phyloP scores from a whole-genome alignment of 2,329 filamentous ascomycete genomes.

The Hypoxylon sp. region DNA sequence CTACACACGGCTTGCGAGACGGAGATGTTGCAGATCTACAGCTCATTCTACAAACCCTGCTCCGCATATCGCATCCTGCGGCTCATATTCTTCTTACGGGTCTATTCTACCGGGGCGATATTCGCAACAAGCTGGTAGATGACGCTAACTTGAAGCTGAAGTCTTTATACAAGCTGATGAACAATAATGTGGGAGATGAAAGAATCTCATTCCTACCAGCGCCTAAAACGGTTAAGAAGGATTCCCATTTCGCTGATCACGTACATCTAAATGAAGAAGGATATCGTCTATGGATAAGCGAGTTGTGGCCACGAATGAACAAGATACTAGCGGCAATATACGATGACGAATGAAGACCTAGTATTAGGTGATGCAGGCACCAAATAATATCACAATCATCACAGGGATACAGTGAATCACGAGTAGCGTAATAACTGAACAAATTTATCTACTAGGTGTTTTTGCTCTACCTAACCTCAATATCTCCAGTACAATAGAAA shows the following conservation, averaged over 20 bases:
- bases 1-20: not conserved
- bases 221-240: not conserved
- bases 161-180: not conserved
- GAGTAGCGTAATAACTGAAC: not conserved
- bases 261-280: not conserved
- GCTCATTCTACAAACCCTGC: not conserved
- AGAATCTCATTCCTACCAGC: not conserved
- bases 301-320: not conserved
- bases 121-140: not conserved
- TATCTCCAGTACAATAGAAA: not conserved
- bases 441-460: not conserved
- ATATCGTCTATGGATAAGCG: not conserved
- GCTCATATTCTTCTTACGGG: not conserved
- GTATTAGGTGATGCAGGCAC: not conserved
- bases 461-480: not conserved
- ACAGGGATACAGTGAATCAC: not conserved
- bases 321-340: not conserved
- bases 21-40: not conserved
- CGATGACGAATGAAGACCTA: not conserved
- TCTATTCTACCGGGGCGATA: not conserved
- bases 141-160: not conserved
- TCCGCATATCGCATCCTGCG: not conserved
- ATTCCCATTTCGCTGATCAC: not conserved
- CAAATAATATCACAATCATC: not conserved
- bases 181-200: not conserved